Conservation (phyloP, 192 early-diverging fungal species). For the Phlyctochytrium bullatum region DNA sequence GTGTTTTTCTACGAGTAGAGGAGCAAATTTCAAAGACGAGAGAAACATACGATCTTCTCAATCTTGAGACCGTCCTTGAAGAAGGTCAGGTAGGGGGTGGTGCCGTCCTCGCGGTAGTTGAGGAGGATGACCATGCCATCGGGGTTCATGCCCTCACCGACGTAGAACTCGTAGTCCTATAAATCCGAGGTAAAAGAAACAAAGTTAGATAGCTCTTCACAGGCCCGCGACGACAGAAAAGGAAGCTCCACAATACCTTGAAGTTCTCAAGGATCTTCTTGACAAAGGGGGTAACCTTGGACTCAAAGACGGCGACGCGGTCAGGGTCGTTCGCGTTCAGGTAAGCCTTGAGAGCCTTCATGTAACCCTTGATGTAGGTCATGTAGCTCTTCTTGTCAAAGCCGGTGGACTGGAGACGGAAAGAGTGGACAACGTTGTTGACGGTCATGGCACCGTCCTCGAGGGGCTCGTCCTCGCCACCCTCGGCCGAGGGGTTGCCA, state of each 20-base stretch:
- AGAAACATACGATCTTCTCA: constrained; percentile 58
- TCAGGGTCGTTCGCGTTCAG: constrained; percentile 61
- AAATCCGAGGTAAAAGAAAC: constrained; percentile 1
- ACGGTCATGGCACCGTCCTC: constrained; percentile 64
- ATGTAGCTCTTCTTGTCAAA: constrained; percentile 94
- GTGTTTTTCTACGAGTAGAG: no score
- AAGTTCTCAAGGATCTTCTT: constrained; percentile 80
- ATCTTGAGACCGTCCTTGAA: constrained; percentile 83
- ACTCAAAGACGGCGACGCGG: constrained; percentile 61
- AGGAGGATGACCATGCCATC: constrained; percentile 84
- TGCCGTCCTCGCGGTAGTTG: constrained; percentile 94
- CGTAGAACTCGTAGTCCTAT: constrained; percentile 86
- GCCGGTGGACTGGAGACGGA: constrained; percentile 66
- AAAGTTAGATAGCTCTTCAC: background rate
- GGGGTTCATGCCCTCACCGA: constrained; percentile 81
- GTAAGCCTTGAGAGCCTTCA: constrained; percentile 76
- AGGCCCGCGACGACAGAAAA: background rate
- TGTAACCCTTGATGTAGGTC: constrained; percentile 90
- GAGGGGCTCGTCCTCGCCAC: constrained; percentile 53
- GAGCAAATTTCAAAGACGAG: no score
- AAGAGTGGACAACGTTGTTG: constrained; percentile 85
- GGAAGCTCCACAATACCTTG: constrained; percentile 42
- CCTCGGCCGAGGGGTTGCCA: constrained; percentile 90
- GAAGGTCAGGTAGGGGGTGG: constrained; percentile 88
- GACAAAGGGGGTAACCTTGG: constrained; percentile 56